Evolutionary conservation across 208 protist genomes (phyloP).

Genomic region (Giardia duodenalis): DNA sequence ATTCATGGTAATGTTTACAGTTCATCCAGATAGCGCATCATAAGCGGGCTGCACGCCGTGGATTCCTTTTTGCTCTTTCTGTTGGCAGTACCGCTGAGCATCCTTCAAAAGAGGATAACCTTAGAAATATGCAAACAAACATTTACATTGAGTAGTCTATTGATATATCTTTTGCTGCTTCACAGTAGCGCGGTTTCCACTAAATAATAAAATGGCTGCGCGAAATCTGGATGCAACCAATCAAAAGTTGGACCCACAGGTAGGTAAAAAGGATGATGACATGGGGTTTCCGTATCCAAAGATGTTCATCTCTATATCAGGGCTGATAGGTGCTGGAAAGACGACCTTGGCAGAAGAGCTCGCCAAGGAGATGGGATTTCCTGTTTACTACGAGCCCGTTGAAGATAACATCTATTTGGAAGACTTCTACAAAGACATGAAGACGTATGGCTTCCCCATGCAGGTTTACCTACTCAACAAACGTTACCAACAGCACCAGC

Average conservation of each 20-base stretch:
- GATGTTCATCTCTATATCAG: constrained; percentile 44
- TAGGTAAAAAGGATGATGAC: not conserved
- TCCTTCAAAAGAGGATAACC: too few relatives aligned
- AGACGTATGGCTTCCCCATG: constrained; percentile 45
- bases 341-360: constrained; percentile 41
- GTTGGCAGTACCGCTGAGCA: too few relatives aligned
- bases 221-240: too few relatives aligned
- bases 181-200: too few relatives aligned
- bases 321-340: constrained; percentile 50
- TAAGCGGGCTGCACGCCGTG: too few relatives aligned
- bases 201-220: too few relatives aligned
- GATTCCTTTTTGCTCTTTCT: too few relatives aligned
- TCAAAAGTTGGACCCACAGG: not conserved
- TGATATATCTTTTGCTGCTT: too few relatives aligned
- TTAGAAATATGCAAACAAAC: too few relatives aligned
- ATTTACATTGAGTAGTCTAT: too few relatives aligned
- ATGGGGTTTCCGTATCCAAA: constrained; percentile 15
- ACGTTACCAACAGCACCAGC: constrained; percentile 48
- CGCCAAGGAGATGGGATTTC: constrained; percentile 33
- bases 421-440: constrained; percentile 49
- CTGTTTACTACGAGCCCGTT: constrained; percentile 49
- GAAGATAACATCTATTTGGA: constrained; percentile 47
- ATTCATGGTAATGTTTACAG: too few relatives aligned
- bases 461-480: constrained; percentile 50
- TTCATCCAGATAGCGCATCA: too few relatives aligned